Percentiles rank a stretch among this genome's conserved stretches.
Evolutionary conservation across 306 rosid genomes (phyloP).

Genomic region (Dalbergia cultrata): DNA sequence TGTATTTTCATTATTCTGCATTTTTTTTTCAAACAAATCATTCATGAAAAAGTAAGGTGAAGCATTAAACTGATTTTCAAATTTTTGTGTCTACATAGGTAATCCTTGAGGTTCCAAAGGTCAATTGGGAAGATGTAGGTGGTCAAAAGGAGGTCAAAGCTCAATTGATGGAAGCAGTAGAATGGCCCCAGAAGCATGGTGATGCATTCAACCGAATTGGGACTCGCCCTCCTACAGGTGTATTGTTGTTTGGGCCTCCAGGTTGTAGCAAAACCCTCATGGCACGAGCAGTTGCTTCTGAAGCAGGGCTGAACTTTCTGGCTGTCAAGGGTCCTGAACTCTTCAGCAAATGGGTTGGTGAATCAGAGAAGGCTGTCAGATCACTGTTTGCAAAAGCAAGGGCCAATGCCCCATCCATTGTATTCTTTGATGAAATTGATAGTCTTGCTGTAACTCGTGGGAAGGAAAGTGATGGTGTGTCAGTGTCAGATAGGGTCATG

Average conservation of each 20-base stretch:
- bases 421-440: constrained; percentile 93
- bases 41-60: constrained; percentile 15
- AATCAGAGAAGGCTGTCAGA: constrained; percentile 97
- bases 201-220: constrained; percentile 89
- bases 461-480: constrained; percentile 85
- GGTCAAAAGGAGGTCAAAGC: constrained; percentile 89
- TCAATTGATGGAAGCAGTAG: constrained; percentile 90
- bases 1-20: constrained; percentile 33
- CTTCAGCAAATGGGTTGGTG: constrained; percentile 99
- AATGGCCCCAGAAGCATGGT: constrained; percentile 91
- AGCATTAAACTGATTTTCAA: constrained; percentile 16
- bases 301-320: constrained; percentile 87
- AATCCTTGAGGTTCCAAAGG: constrained; percentile 92
- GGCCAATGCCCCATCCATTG: constrained; percentile 93
- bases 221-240: constrained; percentile 83
- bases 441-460: constrained; percentile 88
- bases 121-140: constrained; percentile 94
- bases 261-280: constrained; percentile 98
- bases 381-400: constrained; percentile 92
- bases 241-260: constrained; percentile 93
- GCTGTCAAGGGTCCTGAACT: constrained; percentile 98
- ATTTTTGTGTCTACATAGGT: constrained; percentile 58
- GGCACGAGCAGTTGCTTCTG: constrained; percentile 97
- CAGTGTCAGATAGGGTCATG: constrained; percentile 94
- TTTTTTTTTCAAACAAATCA: neutral